phyloP scores from a whole-genome alignment of 306 rosid species.

The Abrus pulchellus region DNA sequence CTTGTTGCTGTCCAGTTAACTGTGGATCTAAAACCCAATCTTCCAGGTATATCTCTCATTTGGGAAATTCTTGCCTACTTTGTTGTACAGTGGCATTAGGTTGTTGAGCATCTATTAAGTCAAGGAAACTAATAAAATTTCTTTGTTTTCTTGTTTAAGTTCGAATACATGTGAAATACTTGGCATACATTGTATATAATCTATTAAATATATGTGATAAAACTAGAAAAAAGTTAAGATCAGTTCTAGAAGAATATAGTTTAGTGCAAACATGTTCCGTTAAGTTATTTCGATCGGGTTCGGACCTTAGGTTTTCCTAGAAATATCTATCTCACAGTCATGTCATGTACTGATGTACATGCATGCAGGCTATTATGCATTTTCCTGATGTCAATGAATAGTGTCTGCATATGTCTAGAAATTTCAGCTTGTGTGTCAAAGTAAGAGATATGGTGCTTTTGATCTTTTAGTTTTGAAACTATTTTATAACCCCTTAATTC shows the following conservation, averaged over 20 bases:
- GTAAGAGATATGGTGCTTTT: background rate
- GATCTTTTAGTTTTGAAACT: constrained; percentile 14
- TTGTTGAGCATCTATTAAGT: constrained; percentile 21
- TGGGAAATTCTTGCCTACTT: constrained; percentile 8
- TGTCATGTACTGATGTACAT: background rate
- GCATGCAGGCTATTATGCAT: constrained; percentile 10
- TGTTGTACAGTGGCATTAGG: constrained; percentile 18
- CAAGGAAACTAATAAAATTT: background rate
- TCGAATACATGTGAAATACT: constrained; percentile 9
- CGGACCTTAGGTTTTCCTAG: background rate
- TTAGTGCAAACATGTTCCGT: background rate
- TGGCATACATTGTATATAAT: background rate
- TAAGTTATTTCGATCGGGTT: constrained; percentile 12
- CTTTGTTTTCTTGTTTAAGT: background rate
- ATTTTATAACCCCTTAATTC: background rate
- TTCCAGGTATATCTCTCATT: constrained; percentile 76
- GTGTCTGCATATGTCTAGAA: constrained; percentile 5
- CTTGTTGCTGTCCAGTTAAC: constrained; percentile 90
- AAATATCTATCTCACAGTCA: constrained; percentile 9
- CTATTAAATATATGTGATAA: background rate
- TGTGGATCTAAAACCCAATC: constrained; percentile 98
- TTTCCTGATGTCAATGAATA: background rate
- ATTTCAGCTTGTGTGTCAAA: constrained; percentile 9
- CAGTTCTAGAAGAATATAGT: constrained; percentile 1
- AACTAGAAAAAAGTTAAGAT: background rate